phyloP scores from a whole-genome alignment of 192 early-diverging fungal species.

The Backusella westeae region DNA sequence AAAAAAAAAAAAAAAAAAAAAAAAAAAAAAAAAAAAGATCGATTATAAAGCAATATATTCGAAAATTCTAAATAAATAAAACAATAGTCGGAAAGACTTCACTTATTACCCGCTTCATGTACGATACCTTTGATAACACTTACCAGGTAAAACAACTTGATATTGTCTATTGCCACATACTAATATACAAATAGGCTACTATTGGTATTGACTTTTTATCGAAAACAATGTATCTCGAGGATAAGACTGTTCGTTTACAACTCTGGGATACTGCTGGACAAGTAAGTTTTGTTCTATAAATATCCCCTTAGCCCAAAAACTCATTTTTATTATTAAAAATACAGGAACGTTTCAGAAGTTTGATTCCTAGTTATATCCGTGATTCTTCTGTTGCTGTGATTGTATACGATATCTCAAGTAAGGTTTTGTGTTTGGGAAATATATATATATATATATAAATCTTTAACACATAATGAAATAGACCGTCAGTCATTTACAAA shows the following conservation, averaged over 20 bases:
- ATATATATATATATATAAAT: neutral
- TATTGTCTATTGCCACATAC: neutral
- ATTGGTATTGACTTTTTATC: conserved; percentile 99
- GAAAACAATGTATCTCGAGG: conserved; percentile 99
- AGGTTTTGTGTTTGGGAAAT: conserved; percentile 44
- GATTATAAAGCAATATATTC: neutral
- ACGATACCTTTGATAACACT: conserved; percentile 98
- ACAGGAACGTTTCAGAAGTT: conserved; percentile 92
- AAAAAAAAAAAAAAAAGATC: neutral
- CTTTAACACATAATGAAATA: conserved; percentile 28
- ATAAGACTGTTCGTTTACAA: conserved; percentile 94
- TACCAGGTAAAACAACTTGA: conserved; percentile 63
- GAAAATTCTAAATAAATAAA: neutral
- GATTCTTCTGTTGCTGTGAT: conserved; percentile 98
- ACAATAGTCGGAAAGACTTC: conserved; percentile 94
- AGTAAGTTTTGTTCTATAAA: conserved; percentile 34
- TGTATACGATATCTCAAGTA: conserved; percentile 97
- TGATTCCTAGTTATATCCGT: conserved; percentile 98
- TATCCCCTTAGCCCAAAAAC: neutral
- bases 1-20: conserved; percentile 10
- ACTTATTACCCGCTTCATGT: conserved; percentile 99
- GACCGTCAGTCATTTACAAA: conserved; percentile 96
- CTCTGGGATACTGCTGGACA: conserved; percentile 99
- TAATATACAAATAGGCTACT: conserved; percentile 67
- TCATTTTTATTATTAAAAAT: neutral